phyloP scores from a whole-genome alignment of 2,329 filamentous ascomycete species.

The Fonsecaea monophora region DNA sequence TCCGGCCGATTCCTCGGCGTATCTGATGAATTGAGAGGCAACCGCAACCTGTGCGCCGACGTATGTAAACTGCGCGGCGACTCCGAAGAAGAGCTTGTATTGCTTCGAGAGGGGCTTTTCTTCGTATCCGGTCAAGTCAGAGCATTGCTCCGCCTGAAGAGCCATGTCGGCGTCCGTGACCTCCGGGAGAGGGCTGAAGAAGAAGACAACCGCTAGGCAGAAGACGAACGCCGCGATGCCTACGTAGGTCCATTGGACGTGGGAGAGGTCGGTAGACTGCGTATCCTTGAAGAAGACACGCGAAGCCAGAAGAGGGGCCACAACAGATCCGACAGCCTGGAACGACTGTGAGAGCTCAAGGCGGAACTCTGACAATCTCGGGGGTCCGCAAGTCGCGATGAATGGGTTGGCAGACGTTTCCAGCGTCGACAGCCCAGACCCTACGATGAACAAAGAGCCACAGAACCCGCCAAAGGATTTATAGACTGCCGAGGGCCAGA shows the following conservation, averaged over 20 bases:
- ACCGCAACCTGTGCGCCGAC: slow-evolving; percentile 59
- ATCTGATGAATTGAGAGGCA: slow-evolving; percentile 64
- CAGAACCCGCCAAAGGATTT: slow-evolving; percentile 77
- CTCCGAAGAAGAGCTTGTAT: slow-evolving; percentile 77
- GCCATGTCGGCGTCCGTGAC: slow-evolving; percentile 75
- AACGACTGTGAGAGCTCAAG: slow-evolving; percentile 80
- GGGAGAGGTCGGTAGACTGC: slow-evolving; percentile 66
- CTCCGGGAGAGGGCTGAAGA: slow-evolving; percentile 71
- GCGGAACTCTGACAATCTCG: slow-evolving; percentile 75
- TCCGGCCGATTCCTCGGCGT: slow-evolving; percentile 65
- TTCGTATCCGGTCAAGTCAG: slow-evolving; percentile 48
- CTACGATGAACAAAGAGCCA: slow-evolving; percentile 71
- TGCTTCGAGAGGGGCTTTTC: slow-evolving; percentile 72
- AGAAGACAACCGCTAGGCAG: slow-evolving; percentile 70
- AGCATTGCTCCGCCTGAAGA: slow-evolving; percentile 58
- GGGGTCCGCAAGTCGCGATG: slow-evolving; percentile 77
- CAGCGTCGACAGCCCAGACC: slow-evolving; percentile 73
- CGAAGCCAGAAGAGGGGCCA: slow-evolving; percentile 75
- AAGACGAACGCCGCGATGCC: slow-evolving; percentile 77
- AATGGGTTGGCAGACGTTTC: slow-evolving; percentile 82
- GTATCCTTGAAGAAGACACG: slow-evolving; percentile 68
- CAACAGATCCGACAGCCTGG: slow-evolving; percentile 75
- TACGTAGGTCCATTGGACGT: slow-evolving; percentile 83
- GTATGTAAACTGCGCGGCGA: slow-evolving; percentile 80
- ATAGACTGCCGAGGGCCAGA: slow-evolving; percentile 80